Base-by-base conservation (phyloP, 2,329 filamentous ascomycete species). In the Apiospora hydei region DNA sequence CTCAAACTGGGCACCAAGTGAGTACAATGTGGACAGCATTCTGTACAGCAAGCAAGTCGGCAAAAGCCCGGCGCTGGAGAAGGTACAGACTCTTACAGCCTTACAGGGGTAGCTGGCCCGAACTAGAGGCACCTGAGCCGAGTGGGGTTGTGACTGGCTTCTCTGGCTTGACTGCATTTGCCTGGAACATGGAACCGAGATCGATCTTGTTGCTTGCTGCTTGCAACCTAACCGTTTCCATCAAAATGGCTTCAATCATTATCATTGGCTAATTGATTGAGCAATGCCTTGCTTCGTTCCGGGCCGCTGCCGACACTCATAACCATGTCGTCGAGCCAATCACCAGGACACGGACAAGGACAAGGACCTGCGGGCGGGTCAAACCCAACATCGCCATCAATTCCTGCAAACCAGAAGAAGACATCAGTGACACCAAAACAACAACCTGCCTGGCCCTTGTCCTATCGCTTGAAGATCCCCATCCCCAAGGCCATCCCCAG, bases 401-500 rank as follows among this genome's bases (percentile, higher is more conserved):
- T 41, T 14, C 34, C 57, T 41, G 18, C 30, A n/a, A n/a, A 41
- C 10, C 57, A 41, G 34, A 41, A 64, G 30, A 38, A 38, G 34
- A 38, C 34, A 5, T 4, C 34, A 38, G 34, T 38, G 7, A n/a
- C 57, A 4, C 18, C 57, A 21, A 34, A 18, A 13, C 10, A 64
- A 18, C 41, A 11, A 41, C 57, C 18, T 64, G 57, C 18, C 30
- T 64, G 57, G 57, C 57, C 57, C 30, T 64, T 64, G 34, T 64
- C 57, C 57, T 64, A 64, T 41, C 57, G 57, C 57, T 30, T 64
- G 21, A 64, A 64, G 34, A 38, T 30, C 53, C 57, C 57, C 57
- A 64, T 64, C 34, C 57, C 57, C 57, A 64, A 64, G 34, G 34
- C 57, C 16, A 16, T 5, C 18, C 34, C 57, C 30, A 24, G 57